Evolutionary conservation across 805 yeast genomes (phyloP), one percentile per base, ranked within the genome.

Genomic region (Suhomyces prunicola): DNA sequence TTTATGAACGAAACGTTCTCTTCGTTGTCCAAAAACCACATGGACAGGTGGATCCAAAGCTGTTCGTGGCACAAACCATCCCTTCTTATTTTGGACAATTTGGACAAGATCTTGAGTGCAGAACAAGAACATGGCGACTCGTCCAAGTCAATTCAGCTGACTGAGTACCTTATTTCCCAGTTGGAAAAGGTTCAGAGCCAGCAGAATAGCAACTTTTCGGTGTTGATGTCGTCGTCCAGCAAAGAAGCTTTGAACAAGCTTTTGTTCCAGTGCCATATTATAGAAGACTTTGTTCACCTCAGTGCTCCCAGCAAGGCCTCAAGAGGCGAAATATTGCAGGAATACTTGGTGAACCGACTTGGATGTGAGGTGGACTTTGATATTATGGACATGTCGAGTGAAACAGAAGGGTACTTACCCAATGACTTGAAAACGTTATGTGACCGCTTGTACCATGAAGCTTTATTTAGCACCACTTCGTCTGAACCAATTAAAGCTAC

Each of bases 381-480:
- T 33, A 64, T 73, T 4, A 69, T 74, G 78, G 80, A 76, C 53
- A 65, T 74, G 57, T 79, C 74, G 57, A 68, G 81, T 36, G 93
- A 86, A 50, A 88, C 96, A 0, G 98, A 93, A 60, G 98, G 98
- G 0, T 93, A 86, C 65, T 80, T 89, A 27, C 96, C 97, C 0
- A 83, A 84, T 24, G 99, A 93, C 66, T 65, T 93, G 54, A 82
- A 84, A 69, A 80, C 82, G 5, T 71, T 93, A 9, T 78, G 82
- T 31, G 96, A 89, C 56, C 78, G 96, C 58, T 81, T 86, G 3
- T 80, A 79, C 55, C 87, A 83, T 60, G 85, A 85, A 52, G 60
- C 70, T 2, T 57, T 72, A 39, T 70, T 72, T 47, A 57, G 57
- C 23, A 50, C 52, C 9, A 48, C n/a, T 13, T 29, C 33, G 13